A percentile compares a stretch with the other conserved stretches of the same genome.
Conservation (phyloP, 2,329 filamentous ascomycete species). For the Ceratocystis ficicola region DNA sequence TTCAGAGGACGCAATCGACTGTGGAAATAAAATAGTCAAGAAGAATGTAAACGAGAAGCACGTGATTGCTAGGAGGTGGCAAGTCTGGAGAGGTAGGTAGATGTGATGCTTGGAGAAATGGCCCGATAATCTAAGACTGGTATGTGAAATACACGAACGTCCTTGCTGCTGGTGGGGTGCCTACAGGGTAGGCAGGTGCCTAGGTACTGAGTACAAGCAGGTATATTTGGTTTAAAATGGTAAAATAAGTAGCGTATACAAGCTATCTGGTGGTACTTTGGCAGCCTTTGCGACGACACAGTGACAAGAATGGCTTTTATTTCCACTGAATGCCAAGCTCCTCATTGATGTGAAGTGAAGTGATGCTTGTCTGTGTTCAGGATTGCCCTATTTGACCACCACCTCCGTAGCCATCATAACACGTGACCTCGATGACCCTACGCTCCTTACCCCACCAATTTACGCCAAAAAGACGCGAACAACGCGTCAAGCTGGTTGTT, state of each 20-base stretch:
- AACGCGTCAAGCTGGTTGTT: background rate
- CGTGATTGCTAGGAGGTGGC: background rate
- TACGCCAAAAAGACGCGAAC: conserved; percentile 19
- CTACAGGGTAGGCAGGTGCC: too few relatives aligned
- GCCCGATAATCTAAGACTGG: background rate
- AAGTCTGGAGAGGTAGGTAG: background rate
- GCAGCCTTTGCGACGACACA: too few relatives aligned
- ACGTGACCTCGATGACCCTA: conserved; percentile 11
- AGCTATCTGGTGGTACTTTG: too few relatives aligned
- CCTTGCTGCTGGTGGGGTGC: too few relatives aligned
- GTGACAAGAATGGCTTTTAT: too few relatives aligned
- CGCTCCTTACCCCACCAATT: conserved; percentile 17
- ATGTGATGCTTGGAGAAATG: background rate
- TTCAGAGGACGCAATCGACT: background rate
- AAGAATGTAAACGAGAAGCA: background rate
- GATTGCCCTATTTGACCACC: too few relatives aligned
- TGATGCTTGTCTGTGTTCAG: background rate
- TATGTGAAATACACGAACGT: background rate
- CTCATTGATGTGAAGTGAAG: too few relatives aligned
- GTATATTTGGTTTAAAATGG: too few relatives aligned
- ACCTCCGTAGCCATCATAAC: background rate
- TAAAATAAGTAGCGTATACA: too few relatives aligned
- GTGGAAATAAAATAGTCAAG: background rate
- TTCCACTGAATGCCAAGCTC: too few relatives aligned
- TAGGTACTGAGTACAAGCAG: too few relatives aligned